Percentiles rank a stretch among this genome's conserved stretches.
Evolutionary conservation across 805 yeast species (phyloP).

Genomic region (Ogataea salicorniae): DNA sequence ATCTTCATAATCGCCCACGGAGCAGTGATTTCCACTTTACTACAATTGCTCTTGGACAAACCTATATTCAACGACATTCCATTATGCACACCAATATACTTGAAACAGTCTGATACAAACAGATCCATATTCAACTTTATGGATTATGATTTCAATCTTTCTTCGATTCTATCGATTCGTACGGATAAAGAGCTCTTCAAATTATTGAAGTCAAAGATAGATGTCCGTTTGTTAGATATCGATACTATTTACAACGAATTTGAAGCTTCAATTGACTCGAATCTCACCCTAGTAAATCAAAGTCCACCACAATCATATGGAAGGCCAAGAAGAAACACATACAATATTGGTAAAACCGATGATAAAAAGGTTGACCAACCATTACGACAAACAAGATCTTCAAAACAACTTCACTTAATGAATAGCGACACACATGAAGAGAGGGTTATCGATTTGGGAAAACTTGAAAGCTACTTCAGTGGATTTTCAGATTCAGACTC

Average conservation of each 20-base stretch:
- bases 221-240: slow-evolving; percentile 23
- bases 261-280: slow-evolving; percentile 1
- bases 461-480: slow-evolving; percentile 28
- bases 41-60: slow-evolving; percentile 34
- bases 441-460: slow-evolving; percentile 24
- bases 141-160: slow-evolving; percentile 32
- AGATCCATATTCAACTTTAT: slow-evolving; percentile 25
- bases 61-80: slow-evolving; percentile 39
- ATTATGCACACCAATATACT: slow-evolving; percentile 30
- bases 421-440: slow-evolving; percentile 17
- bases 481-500: slow-evolving; percentile 22
- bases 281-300: background rate
- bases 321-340: slow-evolving; percentile 27
- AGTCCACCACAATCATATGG: slow-evolving; percentile 2
- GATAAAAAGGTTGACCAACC: slow-evolving; percentile 7
- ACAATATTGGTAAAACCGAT: slow-evolving; percentile 17
- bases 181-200: slow-evolving; percentile 24
- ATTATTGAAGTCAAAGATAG: slow-evolving; percentile 22
- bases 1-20: slow-evolving; percentile 38
- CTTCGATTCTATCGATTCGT: slow-evolving; percentile 20
- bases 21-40: slow-evolving; percentile 36
- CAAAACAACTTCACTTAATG: slow-evolving; percentile 24
- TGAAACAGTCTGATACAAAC: slow-evolving; percentile 23
- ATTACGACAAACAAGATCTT: slow-evolving; percentile 26
- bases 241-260: slow-evolving; percentile 23